Conservation (phyloP, 768 basidiomycete genomes). For the Psilocybe azurescens region DNA sequence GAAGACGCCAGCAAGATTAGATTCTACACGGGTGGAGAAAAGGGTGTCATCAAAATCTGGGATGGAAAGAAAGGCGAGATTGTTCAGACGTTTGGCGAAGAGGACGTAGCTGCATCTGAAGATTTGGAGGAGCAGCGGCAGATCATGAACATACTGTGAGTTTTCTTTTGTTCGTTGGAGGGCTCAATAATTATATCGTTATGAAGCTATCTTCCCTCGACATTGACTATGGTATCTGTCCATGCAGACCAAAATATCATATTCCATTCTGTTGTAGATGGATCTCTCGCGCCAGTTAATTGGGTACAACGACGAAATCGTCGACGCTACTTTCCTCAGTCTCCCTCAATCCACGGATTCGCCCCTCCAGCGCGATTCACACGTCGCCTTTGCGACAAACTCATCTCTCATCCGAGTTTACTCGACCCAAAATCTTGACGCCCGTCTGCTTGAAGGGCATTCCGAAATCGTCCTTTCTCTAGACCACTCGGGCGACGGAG, state of each 20-base stretch:
- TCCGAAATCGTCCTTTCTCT: constrained; percentile 90
- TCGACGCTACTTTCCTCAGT: constrained; percentile 84
- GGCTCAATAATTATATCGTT: no score
- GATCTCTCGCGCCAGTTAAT: constrained; percentile 78
- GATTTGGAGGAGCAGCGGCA: constrained; percentile 83
- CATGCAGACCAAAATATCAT: constrained; percentile 98
- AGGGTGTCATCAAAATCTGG: constrained; percentile 87
- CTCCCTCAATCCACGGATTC: constrained; percentile 27
- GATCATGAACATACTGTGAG: constrained; percentile 84
- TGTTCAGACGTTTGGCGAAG: constrained; percentile 61
- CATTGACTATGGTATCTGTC: constrained; percentile 74
- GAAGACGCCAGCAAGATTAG: constrained; percentile 54
- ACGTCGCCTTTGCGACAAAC: constrained; percentile 96
- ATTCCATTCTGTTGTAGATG: constrained; percentile 80
- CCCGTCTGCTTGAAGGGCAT: constrained; percentile 87
- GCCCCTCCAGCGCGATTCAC: constrained; percentile 54
- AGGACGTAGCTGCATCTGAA: constrained; percentile 45
- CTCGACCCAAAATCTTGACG: constrained; percentile 75
- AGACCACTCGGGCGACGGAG: constrained; percentile 68
- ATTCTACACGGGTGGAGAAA: constrained; percentile 93
- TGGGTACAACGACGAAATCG: constrained; percentile 98
- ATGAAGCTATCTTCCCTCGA: constrained; percentile 69
- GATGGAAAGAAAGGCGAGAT: constrained; percentile 71
- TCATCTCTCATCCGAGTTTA: constrained; percentile 95
- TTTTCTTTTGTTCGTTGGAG: constrained; percentile 20